These are phyloP conservation scores for Papiliotrema fonsecae DNA, from an alignment of 1,284 basidiomycete genomes.

Conservation along the genomic window DNA sequence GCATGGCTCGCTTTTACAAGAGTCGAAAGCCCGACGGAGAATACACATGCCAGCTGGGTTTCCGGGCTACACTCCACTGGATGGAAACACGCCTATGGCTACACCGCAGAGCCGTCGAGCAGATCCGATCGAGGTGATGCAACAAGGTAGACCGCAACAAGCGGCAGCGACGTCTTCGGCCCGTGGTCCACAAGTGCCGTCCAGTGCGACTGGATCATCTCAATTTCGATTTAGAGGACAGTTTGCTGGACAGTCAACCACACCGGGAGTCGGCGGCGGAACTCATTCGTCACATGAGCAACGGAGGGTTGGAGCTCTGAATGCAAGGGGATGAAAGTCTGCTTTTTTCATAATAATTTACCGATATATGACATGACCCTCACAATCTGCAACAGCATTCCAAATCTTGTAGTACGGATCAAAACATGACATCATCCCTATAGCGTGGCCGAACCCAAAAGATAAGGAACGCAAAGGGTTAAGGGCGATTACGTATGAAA, in stretches of 20 bases:
- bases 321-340: slow-evolving; percentile 8
- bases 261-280: slow-evolving; percentile 6
- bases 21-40: slow-evolving; percentile 3
- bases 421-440: no score
- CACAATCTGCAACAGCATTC: no score
- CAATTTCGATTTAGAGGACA: slow-evolving; percentile 22
- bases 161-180: slow-evolving; percentile 2
- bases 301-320: slow-evolving; percentile 13
- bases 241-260: slow-evolving; percentile 17
- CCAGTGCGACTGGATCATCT: background rate
- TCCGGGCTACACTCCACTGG: slow-evolving; percentile 4
- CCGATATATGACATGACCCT: no score
- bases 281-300: background rate
- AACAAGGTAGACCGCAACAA: background rate
- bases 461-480: no score
- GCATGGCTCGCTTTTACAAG: background rate
- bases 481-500: no score
- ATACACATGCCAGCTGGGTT: slow-evolving; percentile 25
- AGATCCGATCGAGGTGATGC: background rate
- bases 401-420: no score
- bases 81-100: background rate
- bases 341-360: no score
- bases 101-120: background rate
- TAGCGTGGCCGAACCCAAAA: no score
- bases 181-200: background rate